phyloP scores from a whole-genome alignment of 306 rosid genomes.

The Cicer bijugum region DNA sequence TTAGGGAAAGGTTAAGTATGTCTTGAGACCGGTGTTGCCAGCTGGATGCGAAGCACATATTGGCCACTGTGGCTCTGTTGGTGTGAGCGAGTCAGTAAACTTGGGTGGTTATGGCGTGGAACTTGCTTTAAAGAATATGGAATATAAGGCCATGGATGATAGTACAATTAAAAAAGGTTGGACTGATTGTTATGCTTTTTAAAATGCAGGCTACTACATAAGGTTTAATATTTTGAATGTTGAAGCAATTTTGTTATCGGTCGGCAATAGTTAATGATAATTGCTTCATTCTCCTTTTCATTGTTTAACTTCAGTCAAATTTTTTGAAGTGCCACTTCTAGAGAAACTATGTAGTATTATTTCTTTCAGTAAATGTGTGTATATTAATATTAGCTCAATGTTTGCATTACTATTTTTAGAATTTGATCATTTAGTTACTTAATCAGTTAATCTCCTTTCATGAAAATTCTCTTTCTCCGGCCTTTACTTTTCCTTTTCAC shows the following conservation, averaged over 20 bases:
- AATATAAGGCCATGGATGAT: slow-evolving; percentile 96
- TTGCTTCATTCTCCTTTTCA: slow-evolving; percentile 17
- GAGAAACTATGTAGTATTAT: slow-evolving; percentile 30
- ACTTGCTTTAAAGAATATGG: slow-evolving; percentile 98
- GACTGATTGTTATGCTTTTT: slow-evolving; percentile 38
- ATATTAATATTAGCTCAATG: slow-evolving; percentile 3
- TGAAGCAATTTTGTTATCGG: slow-evolving; percentile 40
- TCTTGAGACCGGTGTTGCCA: slow-evolving; percentile 75
- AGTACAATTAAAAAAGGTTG: slow-evolving; percentile 84
- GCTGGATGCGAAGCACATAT: slow-evolving; percentile 73
- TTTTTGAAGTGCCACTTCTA: neutral
- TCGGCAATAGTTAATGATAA: slow-evolving; percentile 30
- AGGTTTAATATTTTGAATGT: slow-evolving; percentile 35
- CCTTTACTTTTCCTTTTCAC: slow-evolving; percentile 14
- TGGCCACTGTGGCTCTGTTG: slow-evolving; percentile 82
- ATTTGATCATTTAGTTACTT: slow-evolving; percentile 3
- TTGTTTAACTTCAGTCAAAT: neutral
- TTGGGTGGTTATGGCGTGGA: slow-evolving; percentile 99
- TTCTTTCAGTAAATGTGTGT: slow-evolving; percentile 13
- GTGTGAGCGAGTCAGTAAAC: slow-evolving; percentile 73
- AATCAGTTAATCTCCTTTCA: slow-evolving; percentile 2
- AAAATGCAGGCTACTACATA: slow-evolving; percentile 23
- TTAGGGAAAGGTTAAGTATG: slow-evolving; percentile 87
- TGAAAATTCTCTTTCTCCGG: slow-evolving; percentile 33
- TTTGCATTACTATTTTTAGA: slow-evolving; percentile 34